These are phyloP conservation scores for Gigaspora rosea DNA, from an alignment of 192 early-diverging fungal genomes.

Conservation along the genomic window DNA sequence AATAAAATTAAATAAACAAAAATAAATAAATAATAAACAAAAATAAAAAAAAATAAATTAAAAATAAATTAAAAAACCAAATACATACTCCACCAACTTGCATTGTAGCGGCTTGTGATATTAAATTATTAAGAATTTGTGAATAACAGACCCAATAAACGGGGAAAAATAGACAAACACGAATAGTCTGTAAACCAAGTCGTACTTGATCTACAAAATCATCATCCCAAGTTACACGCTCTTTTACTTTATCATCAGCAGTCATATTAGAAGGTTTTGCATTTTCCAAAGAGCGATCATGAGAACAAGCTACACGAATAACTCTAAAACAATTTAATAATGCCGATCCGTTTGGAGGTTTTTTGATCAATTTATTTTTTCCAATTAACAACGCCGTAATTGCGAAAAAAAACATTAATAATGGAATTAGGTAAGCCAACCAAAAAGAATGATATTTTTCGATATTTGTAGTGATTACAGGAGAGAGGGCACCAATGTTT, in stretches of 20 bases:
- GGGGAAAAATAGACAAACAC: constrained; percentile 70
- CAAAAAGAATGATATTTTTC: constrained; percentile 64
- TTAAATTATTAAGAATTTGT: constrained; percentile 66
- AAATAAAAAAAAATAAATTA: too few species aligned
- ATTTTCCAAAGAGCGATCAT: constrained; percentile 56
- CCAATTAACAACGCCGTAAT: constrained; percentile 54
- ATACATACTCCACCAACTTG: constrained; percentile 33
- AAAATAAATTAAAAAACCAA: too few species aligned
- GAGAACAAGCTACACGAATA: constrained; percentile 38
- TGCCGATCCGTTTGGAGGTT: constrained; percentile 62
- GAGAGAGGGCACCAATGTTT: constrained; percentile 67
- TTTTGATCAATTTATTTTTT: constrained; percentile 52
- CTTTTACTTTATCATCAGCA: constrained; percentile 34
- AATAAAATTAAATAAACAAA: too few species aligned
- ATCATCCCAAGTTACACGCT: constrained; percentile 63
- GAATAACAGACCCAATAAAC: constrained; percentile 74
- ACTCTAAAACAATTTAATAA: constrained; percentile 53
- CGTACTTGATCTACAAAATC: constrained; percentile 71
- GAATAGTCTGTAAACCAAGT: constrained; percentile 60
- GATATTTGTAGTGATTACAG: constrained; percentile 55
- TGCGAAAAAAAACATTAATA: constrained; percentile 56
- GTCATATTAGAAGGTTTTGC: constrained; percentile 60
- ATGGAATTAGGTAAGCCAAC: constrained; percentile 59
- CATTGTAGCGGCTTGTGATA: constrained; percentile 64
- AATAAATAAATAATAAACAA: too few species aligned